These are phyloP conservation scores for Rhododendron molle DNA, from an alignment of 148 eudicot genomes.

Conservation along the genomic window DNA sequence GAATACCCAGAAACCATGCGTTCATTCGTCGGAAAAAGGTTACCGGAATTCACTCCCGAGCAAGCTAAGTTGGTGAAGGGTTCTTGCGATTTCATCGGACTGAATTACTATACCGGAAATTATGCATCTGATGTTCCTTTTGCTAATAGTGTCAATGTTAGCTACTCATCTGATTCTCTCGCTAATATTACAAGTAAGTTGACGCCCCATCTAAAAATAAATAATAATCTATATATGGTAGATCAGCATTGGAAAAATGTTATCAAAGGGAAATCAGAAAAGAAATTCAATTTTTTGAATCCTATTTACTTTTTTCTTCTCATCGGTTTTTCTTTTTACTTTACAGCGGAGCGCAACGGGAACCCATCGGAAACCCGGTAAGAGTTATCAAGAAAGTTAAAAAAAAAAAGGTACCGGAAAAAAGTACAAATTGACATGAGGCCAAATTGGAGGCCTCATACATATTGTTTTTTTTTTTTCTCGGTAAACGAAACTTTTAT, in stretches of 20 bases:
- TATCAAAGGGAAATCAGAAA: no score
- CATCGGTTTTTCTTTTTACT: background rate
- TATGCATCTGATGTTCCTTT: constrained; percentile 36
- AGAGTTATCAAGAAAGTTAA: background rate
- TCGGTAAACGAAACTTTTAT: no score
- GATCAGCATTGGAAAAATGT: background rate
- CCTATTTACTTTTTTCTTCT: background rate
- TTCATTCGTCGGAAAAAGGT: background rate
- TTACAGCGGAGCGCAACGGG: background rate
- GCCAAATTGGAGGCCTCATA: background rate
- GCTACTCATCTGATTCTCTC: constrained; percentile 35
- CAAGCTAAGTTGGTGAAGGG: background rate
- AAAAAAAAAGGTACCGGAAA: no score
- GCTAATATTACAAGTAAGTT: constrained; percentile 36
- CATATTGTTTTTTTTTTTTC: no score
- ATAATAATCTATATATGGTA: no score
- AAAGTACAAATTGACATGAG: background rate
- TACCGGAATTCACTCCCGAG: background rate
- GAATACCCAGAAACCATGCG: background rate
- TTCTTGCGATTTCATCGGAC: constrained; percentile 1
- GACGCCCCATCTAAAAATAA: background rate
- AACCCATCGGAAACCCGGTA: background rate
- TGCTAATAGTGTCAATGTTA: constrained; percentile 21
- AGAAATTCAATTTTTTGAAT: background rate
- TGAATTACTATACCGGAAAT: background rate